Conservation (phyloP, 805 yeast genomes). For the Spathaspora passalidarum region DNA sequence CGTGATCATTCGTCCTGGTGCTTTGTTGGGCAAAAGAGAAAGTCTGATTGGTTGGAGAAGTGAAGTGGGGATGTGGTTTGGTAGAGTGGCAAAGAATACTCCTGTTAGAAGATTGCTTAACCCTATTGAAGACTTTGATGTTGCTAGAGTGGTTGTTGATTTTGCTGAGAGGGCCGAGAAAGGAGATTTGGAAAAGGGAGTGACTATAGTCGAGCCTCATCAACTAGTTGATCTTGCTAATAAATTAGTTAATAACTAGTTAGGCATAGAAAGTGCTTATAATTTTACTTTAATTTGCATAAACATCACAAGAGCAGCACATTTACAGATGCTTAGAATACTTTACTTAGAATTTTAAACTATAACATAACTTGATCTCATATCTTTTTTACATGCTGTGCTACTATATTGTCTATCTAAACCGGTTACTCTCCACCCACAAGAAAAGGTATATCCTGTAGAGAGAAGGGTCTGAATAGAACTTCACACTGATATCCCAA, state of each 20-base stretch:
- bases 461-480: too few species aligned
- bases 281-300: too few species aligned
- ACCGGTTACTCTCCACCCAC: too few species aligned
- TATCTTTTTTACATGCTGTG: too few species aligned
- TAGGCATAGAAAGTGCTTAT: neutral
- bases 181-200: conserved; percentile 16
- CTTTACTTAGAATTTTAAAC: too few species aligned
- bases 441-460: too few species aligned
- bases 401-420: too few species aligned
- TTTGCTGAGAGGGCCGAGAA: conserved; percentile 25
- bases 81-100: conserved; percentile 18
- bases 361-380: too few species aligned
- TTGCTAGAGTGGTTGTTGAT: conserved; percentile 55
- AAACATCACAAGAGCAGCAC: too few species aligned
- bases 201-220: conserved; percentile 17
- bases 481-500: too few species aligned
- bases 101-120: conserved; percentile 4
- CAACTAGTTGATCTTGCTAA: conserved; percentile 19
- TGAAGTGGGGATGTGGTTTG: conserved; percentile 15
- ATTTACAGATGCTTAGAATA: too few species aligned
- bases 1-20: conserved; percentile 77
- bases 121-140: conserved; percentile 62
- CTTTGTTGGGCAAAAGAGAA: conserved; percentile 61
- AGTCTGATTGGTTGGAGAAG: conserved; percentile 2
- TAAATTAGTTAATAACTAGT: conserved; percentile 3